These are phyloP conservation scores for Lachancea meyersii DNA, from an alignment of 805 yeast species.

Conservation along the genomic window DNA sequence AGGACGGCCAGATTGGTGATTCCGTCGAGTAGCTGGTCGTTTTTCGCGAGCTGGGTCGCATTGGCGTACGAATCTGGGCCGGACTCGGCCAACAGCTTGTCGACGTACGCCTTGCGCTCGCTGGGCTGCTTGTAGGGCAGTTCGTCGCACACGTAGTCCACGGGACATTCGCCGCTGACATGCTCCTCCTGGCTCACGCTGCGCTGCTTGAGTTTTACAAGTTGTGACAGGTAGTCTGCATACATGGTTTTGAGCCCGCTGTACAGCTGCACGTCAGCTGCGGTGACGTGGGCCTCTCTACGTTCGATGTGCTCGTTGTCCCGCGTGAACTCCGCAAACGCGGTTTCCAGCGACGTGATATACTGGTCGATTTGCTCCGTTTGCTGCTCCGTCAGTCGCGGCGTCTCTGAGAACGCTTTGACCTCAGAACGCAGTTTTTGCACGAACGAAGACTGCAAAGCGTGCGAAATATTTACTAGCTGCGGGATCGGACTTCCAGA, in stretches of 20 bases:
- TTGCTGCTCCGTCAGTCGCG: constrained; percentile 14
- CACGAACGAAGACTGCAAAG: constrained; percentile 25
- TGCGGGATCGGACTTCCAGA: constrained; percentile 25
- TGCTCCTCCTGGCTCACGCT: constrained; percentile 8
- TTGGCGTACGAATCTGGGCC: no score
- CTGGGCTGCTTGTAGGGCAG: constrained; percentile 21
- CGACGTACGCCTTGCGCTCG: constrained; percentile 26
- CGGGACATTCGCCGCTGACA: constrained; percentile 11
- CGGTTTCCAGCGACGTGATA: constrained; percentile 18
- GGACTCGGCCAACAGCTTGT: constrained; percentile 7
- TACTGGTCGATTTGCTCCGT: constrained; percentile 19
- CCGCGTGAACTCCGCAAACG: constrained; percentile 21
- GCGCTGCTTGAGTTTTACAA: constrained; percentile 16
- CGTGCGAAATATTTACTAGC: constrained; percentile 29
- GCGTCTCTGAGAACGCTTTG: constrained; percentile 13
- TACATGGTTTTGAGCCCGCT: constrained; percentile 30
- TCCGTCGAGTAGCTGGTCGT: constrained; percentile 13
- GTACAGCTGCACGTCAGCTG: constrained; percentile 26
- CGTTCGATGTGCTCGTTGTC: constrained; percentile 28
- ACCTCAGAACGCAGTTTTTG: constrained; percentile 28
- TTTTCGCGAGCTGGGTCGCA: constrained; percentile 9
- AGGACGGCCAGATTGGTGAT: constrained; percentile 21
- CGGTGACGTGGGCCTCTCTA: constrained; percentile 19
- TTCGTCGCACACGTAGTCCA: constrained; percentile 20
- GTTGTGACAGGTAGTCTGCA: constrained; percentile 25